A percentile compares a stretch with the other conserved stretches of the same genome.
Evolutionary conservation across 176 grass and related monocot genomes (phyloP).

Genomic region (Oryza coarctata): DNA sequence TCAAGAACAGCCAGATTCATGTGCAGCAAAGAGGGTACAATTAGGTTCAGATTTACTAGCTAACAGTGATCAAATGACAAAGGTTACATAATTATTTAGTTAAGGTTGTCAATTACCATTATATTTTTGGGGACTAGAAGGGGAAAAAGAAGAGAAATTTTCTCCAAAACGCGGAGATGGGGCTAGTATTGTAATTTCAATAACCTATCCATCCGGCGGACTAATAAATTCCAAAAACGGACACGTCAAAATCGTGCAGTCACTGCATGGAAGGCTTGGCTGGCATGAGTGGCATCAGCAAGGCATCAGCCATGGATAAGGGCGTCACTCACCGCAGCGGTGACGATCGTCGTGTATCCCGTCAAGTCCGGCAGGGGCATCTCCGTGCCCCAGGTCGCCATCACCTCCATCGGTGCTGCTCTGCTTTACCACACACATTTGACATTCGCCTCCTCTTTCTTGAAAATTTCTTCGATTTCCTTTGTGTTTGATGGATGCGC

Average conservation of each 20-base stretch:
- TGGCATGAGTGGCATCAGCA: not conserved
- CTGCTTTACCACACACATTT: not conserved
- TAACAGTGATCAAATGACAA: no score
- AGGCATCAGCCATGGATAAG: not conserved
- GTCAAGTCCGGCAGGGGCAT: slow-evolving; percentile 84
- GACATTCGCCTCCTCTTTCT: not conserved
- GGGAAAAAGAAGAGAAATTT: no score
- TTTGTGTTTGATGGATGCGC: not conserved
- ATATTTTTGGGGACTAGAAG: no score
- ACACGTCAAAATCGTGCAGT: not conserved
- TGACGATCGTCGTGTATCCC: slow-evolving; percentile 69
- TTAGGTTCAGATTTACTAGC: no score
- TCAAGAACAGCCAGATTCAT: no score
- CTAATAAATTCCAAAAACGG: not conserved
- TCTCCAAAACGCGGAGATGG: not conserved
- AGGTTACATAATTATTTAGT: no score
- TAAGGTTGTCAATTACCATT: no score
- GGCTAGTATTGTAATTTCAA: not conserved
- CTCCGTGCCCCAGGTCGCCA: slow-evolving; percentile 55
- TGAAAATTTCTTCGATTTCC: not conserved
- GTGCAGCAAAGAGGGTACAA: no score
- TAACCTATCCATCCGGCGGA: not conserved
- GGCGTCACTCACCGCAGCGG: slow-evolving; percentile 43
- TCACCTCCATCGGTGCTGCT: slow-evolving; percentile 62
- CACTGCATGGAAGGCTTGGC: not conserved